Percentiles rank a stretch among this genome's conserved stretches.
Evolutionary conservation across 495 filamentous ascomycete species (phyloP).

Genomic region (Talaromyces stipitatus): DNA sequence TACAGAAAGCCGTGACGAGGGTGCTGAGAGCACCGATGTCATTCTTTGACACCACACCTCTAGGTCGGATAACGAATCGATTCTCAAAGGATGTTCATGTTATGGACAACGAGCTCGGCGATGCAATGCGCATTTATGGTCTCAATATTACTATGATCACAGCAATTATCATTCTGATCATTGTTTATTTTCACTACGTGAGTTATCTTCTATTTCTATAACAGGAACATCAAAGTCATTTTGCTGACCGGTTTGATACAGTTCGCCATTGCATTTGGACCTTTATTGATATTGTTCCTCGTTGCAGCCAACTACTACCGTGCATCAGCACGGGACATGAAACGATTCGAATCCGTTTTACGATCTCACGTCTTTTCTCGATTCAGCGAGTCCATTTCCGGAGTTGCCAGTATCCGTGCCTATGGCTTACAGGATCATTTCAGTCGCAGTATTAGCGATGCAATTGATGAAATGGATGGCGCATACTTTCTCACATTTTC

Average conservation of each 20-base stretch:
- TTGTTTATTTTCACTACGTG: slow-evolving; percentile 82
- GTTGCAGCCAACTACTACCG: slow-evolving; percentile 85
- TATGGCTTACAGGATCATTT: slow-evolving; percentile 77
- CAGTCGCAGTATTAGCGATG: slow-evolving; percentile 51
- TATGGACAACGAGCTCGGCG: slow-evolving; percentile 89
- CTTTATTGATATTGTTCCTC: slow-evolving; percentile 71
- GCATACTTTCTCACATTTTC: slow-evolving; percentile 92
- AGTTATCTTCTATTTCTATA: slow-evolving; percentile 5
- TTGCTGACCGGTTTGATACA: slow-evolving; percentile 7
- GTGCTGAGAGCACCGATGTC: slow-evolving; percentile 89
- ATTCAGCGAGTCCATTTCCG: slow-evolving; percentile 81
- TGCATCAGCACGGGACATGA: slow-evolving; percentile 84
- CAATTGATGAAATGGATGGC: slow-evolving; percentile 85
- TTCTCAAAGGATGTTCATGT: slow-evolving; percentile 93
- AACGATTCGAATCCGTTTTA: slow-evolving; percentile 84
- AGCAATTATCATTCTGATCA: slow-evolving; percentile 79
- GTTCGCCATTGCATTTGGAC: slow-evolving; percentile 83
- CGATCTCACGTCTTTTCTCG: slow-evolving; percentile 84
- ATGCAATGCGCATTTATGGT: slow-evolving; percentile 90
- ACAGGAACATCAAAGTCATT: background rate
- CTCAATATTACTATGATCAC: slow-evolving; percentile 71
- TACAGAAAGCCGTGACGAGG: slow-evolving; percentile 70
- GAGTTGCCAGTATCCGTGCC: slow-evolving; percentile 76
- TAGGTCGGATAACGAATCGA: slow-evolving; percentile 94
- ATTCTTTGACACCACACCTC: slow-evolving; percentile 94